Conservation (phyloP, 2,329 filamentous ascomycete species). For the Cladosporium colombiae region DNA sequence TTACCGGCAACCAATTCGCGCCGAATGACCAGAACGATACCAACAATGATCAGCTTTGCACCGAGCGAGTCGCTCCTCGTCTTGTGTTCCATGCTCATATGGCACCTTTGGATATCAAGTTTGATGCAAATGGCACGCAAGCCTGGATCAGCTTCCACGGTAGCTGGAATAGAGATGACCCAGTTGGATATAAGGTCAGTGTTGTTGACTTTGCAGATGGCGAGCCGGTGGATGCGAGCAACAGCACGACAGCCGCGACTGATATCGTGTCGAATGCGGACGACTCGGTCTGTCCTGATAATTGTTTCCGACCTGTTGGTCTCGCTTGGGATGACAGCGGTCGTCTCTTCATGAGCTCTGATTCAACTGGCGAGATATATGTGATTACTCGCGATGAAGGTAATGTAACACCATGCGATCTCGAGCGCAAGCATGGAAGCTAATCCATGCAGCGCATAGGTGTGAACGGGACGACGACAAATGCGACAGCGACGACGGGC, state of each 20-base stretch:
- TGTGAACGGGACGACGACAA: constrained; percentile 1
- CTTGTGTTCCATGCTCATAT: constrained; percentile 67
- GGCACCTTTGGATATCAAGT: constrained; percentile 71
- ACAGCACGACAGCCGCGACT: constrained; percentile 49
- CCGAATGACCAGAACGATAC: constrained; percentile 47
- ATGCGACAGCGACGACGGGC: not conserved
- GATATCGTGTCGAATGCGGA: constrained; percentile 60
- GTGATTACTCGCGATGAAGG: constrained; percentile 40
- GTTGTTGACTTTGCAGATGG: constrained; percentile 50
- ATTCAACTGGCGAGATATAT: constrained; percentile 67
- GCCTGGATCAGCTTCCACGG: constrained; percentile 73
- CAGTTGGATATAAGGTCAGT: constrained; percentile 54
- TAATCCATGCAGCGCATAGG: not conserved
- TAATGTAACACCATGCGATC: not conserved
- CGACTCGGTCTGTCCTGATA: constrained; percentile 53
- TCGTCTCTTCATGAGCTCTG: constrained; percentile 63
- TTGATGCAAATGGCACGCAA: constrained; percentile 57
- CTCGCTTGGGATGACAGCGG: constrained; percentile 54
- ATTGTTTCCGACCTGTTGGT: constrained; percentile 65
- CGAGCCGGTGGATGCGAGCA: constrained; percentile 45
- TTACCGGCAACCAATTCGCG: constrained; percentile 53
- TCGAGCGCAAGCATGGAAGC: not conserved
- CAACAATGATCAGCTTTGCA: constrained; percentile 51
- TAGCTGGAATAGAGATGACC: constrained; percentile 58
- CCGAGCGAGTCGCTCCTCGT: constrained; percentile 45